These are phyloP conservation scores for Coemansia asiatica DNA, from an alignment of 192 early-diverging fungal species.

Conservation along the genomic window DNA sequence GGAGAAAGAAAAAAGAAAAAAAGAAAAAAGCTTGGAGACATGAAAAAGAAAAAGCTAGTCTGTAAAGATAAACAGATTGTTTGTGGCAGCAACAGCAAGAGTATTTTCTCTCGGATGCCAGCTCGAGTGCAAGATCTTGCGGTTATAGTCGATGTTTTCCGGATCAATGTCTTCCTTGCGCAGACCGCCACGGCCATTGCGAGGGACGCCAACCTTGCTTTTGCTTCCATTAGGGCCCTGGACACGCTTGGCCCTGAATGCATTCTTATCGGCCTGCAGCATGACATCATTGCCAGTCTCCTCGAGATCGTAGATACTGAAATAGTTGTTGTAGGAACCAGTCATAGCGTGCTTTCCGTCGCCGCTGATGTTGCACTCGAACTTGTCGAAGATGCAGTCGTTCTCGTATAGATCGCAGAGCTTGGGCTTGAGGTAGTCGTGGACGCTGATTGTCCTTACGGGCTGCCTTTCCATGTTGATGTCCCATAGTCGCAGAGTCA, in stretches of 20 bases:
- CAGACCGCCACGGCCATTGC: constrained; percentile 58
- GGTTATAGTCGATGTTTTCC: constrained; percentile 87
- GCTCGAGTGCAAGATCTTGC: constrained; percentile 97
- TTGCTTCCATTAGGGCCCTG: constrained; percentile 60
- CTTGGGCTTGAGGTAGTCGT: constrained; percentile 92
- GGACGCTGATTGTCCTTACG: constrained; percentile 92
- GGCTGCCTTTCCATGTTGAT: constrained; percentile 96
- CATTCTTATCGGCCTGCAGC: constrained; percentile 96
- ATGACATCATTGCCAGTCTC: constrained; percentile 77
- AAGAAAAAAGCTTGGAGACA: constrained; percentile 1
- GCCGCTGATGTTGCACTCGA: constrained; percentile 97
- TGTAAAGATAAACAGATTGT: constrained; percentile 96
- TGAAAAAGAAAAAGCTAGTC: constrained; percentile 16
- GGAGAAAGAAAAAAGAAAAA: constrained; percentile 3
- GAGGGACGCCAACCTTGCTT: constrained; percentile 59
- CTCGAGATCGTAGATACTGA: constrained; percentile 89
- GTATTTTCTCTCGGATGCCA: constrained; percentile 99
- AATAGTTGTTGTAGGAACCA: constrained; percentile 99
- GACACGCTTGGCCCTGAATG: constrained; percentile 92
- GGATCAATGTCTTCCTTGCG: constrained; percentile 79
- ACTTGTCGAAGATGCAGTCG: constrained; percentile 99
- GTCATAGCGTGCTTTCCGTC: constrained; percentile 90
- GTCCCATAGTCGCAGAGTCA: constrained; percentile 98
- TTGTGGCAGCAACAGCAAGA: constrained; percentile 96
- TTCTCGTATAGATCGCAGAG: constrained; percentile 99